Conservation (phyloP, 1,284 basidiomycete genomes). For the Volvariella volvacea region DNA sequence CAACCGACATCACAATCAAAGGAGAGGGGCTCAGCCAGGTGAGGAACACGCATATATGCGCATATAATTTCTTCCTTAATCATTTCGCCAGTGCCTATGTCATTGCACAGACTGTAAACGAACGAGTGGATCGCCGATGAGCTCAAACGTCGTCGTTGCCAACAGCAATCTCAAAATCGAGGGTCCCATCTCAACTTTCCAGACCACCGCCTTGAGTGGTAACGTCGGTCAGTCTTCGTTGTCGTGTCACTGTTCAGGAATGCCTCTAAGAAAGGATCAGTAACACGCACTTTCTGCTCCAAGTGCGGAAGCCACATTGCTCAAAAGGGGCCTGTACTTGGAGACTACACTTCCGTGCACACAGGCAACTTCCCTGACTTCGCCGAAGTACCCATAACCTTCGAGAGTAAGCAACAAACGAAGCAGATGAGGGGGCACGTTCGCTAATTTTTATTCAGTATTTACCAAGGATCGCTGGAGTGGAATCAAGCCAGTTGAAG, state of each 20-base stretch:
- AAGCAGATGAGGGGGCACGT: background rate
- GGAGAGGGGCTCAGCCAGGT: no score
- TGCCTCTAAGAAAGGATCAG: conserved; percentile 9
- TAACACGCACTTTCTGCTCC: conserved; percentile 26
- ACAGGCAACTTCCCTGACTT: conserved; percentile 26
- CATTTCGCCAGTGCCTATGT: no score
- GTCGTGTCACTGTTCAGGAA: no score
- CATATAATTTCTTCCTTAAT: no score
- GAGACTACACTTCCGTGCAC: conserved; percentile 25
- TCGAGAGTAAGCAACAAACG: conserved; percentile 19
- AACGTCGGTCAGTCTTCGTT: conserved; percentile 20
- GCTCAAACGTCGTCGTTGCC: conserved; percentile 26
- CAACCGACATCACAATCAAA: no score
- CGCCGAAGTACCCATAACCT: conserved; percentile 18
- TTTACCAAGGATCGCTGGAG: conserved; percentile 28
- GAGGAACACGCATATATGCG: no score
- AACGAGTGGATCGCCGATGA: conserved; percentile 27
- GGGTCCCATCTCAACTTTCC: conserved; percentile 22
- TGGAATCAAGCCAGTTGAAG: conserved; percentile 15
- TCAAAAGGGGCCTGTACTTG: conserved; percentile 24
- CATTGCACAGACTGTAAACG: conserved; percentile 28
- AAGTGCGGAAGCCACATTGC: conserved; percentile 26
- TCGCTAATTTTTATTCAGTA: conserved; percentile 13
- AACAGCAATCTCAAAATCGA: conserved; percentile 22
- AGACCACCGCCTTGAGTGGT: conserved; percentile 21